phyloP scores from a whole-genome alignment of 768 basidiomycete genomes.

The Favolaschia claudopus region DNA sequence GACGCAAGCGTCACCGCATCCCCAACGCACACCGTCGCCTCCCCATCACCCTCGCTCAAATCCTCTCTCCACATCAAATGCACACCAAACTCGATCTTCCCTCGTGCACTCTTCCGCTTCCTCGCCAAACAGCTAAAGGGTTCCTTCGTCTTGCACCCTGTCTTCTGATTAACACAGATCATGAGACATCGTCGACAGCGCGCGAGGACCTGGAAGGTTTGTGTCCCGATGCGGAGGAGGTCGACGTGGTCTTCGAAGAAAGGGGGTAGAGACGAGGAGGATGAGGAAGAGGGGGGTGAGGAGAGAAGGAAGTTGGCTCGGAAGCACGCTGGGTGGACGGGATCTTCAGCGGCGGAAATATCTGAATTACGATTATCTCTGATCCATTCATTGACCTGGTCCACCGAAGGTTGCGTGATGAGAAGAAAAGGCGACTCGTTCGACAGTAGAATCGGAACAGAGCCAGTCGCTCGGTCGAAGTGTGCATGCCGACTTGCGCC shows the following conservation, averaged over 20 bases:
- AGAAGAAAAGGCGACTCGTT: slow-evolving; percentile 30
- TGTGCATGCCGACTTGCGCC: slow-evolving; percentile 22
- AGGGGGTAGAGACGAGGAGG: slow-evolving; percentile 9
- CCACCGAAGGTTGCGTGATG: slow-evolving; percentile 26
- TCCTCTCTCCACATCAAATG: slow-evolving; percentile 29
- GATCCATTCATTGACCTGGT: slow-evolving; percentile 28
- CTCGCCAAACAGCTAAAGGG: slow-evolving; percentile 27
- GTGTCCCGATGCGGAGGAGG: slow-evolving; percentile 25
- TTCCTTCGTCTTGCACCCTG: slow-evolving; percentile 27
- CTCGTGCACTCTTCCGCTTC: slow-evolving; percentile 21
- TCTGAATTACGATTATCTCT: background rate
- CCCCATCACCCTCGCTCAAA: slow-evolving; percentile 12
- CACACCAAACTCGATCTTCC: slow-evolving; percentile 27
- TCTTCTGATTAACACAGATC: slow-evolving; percentile 28
- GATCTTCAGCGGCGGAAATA: background rate
- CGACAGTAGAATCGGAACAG: slow-evolving; percentile 27
- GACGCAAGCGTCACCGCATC: slow-evolving; percentile 18
- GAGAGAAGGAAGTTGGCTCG: slow-evolving; percentile 26
- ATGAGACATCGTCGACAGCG: slow-evolving; percentile 28
- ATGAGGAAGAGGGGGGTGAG: background rate
- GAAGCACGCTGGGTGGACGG: slow-evolving; percentile 24
- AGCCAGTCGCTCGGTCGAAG: slow-evolving; percentile 20
- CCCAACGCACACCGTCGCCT: slow-evolving; percentile 4
- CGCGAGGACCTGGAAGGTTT: slow-evolving; percentile 30
- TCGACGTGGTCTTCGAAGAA: slow-evolving; percentile 26